Evolutionary conservation across 2,329 filamentous ascomycete species (phyloP), one percentile per base, ranked within the genome.

Genomic region (Mycogone perniciosa): DNA sequence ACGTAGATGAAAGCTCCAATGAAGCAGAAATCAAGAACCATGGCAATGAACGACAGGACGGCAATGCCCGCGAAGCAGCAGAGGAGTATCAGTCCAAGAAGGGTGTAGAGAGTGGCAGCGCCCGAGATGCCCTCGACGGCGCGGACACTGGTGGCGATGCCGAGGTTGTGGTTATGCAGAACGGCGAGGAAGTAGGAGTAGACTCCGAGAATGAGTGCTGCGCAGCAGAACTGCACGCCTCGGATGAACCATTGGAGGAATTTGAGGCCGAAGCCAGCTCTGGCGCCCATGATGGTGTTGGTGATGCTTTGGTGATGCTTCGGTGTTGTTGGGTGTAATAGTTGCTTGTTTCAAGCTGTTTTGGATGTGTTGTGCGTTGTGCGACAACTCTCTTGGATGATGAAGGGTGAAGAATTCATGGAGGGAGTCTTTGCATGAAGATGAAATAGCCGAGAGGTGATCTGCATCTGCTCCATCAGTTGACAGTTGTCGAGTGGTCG

Each of bases 131-230:
- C 89, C 62, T 84, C 84, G 50, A 93, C 87, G 30, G 88, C 88
- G 50, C 84, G 83, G 53, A 85, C 71, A 71, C 80, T 85, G 58
- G 69, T 80, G 13, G 78, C 74, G 57, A 91, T 90, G 52, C 62
- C 51, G 10, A 84, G 67, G 58, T 82, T 61, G 69, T 89, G 81
- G 61, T 85, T 80, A 55, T 79, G 67, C 10, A 91, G 79, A 7
- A 86, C 79, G 7, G 86, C 82, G 45, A 96, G 81, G 76, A 90
- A 95, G 76, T 95, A 96, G 45, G 84, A 85, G 76, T 86, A 91
- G 62, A 93, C 80, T 58, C 80, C 86, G 55, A 96, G 79, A 54
- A 92, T 79, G 58, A 95, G 76, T 53, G 77, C 82, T 7, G 85
- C 76, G 66, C 82, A 88, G 64, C 80, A 76, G 68, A 95, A 86